Conservation (phyloP, 2,329 filamentous ascomycete species). For the Hypoxylon sp. region DNA sequence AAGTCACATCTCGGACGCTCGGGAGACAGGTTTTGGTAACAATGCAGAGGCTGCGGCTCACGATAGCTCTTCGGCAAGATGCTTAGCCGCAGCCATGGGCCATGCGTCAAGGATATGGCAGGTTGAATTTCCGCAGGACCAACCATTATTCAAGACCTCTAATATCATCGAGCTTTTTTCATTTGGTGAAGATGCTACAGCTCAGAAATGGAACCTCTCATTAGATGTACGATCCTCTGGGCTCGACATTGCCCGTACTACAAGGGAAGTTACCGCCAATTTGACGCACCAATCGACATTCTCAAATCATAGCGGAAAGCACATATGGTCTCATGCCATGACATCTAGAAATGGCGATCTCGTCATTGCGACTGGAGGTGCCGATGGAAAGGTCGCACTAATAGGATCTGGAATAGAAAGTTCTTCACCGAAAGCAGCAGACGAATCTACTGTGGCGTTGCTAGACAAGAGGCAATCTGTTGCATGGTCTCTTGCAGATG, state of each 20-base stretch:
- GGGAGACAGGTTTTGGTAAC: conserved; percentile 76
- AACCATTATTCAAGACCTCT: conserved; percentile 40
- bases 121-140: conserved; percentile 73
- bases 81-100: conserved; percentile 83
- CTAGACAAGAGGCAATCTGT: conserved; percentile 34
- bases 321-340: conserved; percentile 83
- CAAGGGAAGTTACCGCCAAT: conserved; percentile 41
- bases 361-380: conserved; percentile 81
- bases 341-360: conserved; percentile 53
- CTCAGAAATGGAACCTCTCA: conserved; percentile 77
- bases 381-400: conserved; percentile 79
- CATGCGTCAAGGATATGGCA: conserved; percentile 93
- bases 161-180: conserved; percentile 73
- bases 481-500: conserved; percentile 42
- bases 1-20: conserved; percentile 54
- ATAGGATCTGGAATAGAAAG: conserved; percentile 50
- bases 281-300: conserved; percentile 70
- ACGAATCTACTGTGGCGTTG: background rate
- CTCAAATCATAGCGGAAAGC: conserved; percentile 84
- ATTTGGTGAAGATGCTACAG: conserved; percentile 87
- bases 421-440: background rate
- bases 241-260: background rate
- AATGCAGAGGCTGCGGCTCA: conserved; percentile 52
- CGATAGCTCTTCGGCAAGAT: conserved; percentile 56
- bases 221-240: conserved; percentile 52